Conservation (phyloP, 257 asterid genomes). For the Catharanthus roseus region DNA sequence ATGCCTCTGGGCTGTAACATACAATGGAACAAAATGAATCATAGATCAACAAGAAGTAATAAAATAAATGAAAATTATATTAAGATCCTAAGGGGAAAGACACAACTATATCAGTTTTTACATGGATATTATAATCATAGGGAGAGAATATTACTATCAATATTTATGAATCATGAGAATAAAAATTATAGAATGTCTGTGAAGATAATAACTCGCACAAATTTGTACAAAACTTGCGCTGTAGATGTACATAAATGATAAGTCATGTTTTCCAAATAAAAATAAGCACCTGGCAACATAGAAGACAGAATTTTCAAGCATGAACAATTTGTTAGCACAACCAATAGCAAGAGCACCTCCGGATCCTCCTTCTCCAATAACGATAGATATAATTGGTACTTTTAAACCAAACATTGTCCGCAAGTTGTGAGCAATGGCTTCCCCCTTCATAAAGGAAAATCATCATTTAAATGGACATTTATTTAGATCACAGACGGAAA, state of each 20-base stretch:
- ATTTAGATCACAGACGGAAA: constrained; percentile 11
- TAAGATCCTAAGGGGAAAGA: not conserved
- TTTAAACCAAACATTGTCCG: constrained; percentile 97
- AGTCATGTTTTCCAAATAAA: not conserved
- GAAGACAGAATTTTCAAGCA: constrained; percentile 98
- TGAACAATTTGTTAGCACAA: constrained; percentile 84
- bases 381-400: constrained; percentile 86
- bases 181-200: too few relatives aligned
- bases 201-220: not conserved
- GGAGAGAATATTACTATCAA: too few relatives aligned
- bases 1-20: constrained; percentile 88
- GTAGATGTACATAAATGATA: too few relatives aligned
- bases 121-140: not conserved
- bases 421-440: constrained; percentile 92
- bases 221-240: not conserved
- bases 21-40: constrained; percentile 11
- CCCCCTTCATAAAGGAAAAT: constrained; percentile 57
- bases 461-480: constrained; percentile 16
- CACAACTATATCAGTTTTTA: not conserved
- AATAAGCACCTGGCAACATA: constrained; percentile 82
- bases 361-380: constrained; percentile 98
- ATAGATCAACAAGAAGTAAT: constrained; percentile 8
- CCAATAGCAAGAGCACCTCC: constrained; percentile 99
- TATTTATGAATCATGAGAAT: too few relatives aligned
- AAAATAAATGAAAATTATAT: not conserved